phyloP scores from a whole-genome alignment of 192 early-diverging fungal genomes.

The Backusella westeae region DNA sequence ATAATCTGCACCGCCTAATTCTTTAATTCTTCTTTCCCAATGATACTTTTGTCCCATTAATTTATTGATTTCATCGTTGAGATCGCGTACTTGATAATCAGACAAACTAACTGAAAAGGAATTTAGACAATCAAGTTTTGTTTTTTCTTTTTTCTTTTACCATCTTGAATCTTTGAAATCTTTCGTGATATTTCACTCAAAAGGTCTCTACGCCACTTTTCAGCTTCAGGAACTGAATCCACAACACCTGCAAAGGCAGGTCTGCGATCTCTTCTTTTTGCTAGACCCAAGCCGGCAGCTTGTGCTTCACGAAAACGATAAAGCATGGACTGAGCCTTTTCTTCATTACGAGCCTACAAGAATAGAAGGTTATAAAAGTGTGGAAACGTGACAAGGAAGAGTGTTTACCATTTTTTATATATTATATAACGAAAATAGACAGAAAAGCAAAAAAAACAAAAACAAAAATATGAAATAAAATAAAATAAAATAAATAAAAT shows the following conservation, averaged over 20 bases:
- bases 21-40: constrained; percentile 90
- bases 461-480: background rate
- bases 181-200: constrained; percentile 87
- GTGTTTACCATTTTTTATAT: background rate
- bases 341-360: constrained; percentile 87
- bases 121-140: constrained; percentile 1
- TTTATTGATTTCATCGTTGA: constrained; percentile 98
- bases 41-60: constrained; percentile 84
- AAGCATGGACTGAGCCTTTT: constrained; percentile 98
- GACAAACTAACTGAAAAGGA: constrained; percentile 63
- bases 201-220: constrained; percentile 89
- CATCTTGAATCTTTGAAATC: constrained; percentile 90
- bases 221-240: constrained; percentile 72
- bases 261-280: constrained; percentile 55
- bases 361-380: background rate
- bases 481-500: background rate
- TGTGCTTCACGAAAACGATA: constrained; percentile 97
- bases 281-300: constrained; percentile 73
- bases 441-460: background rate
- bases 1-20: constrained; percentile 93
- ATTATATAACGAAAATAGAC: background rate
- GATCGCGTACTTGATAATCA: constrained; percentile 89
- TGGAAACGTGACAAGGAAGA: background rate
- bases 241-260: constrained; percentile 74
- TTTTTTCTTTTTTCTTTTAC: constrained; percentile 40